Evolutionary conservation across 2,329 filamentous ascomycete species (phyloP).

Genomic region (Geoglossum cookeanum): DNA sequence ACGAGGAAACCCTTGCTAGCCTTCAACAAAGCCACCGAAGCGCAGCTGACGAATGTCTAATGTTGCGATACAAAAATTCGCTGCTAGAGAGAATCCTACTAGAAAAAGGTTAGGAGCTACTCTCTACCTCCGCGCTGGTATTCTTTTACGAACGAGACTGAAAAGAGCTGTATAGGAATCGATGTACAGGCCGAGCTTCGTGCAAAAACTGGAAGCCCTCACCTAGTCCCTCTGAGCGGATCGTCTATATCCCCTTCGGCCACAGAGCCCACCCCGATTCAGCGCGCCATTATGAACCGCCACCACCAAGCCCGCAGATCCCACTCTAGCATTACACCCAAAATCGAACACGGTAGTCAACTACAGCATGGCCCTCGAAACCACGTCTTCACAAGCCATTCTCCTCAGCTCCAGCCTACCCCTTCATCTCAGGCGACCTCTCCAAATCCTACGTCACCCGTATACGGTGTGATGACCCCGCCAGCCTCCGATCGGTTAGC

Average conservation of each 20-base stretch:
- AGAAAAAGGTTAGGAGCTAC: constrained; percentile 55
- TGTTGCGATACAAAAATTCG: constrained; percentile 98
- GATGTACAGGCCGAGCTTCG: constrained; percentile 93
- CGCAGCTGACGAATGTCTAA: constrained; percentile 89
- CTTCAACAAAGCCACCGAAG: constrained; percentile 86
- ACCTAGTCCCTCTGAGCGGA: constrained; percentile 38
- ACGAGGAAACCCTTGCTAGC: constrained; percentile 84
- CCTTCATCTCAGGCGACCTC: constrained; percentile 61
- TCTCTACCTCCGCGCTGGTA: background rate
- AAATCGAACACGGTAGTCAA: constrained; percentile 37
- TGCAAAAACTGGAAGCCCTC: constrained; percentile 77
- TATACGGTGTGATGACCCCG: constrained; percentile 42
- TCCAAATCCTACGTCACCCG: constrained; percentile 43
- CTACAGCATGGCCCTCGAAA: constrained; percentile 12
- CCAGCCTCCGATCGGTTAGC: constrained; percentile 36
- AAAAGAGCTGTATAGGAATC: constrained; percentile 41
- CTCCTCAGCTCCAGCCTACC: constrained; percentile 45
- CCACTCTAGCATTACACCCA: constrained; percentile 55
- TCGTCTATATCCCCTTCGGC: constrained; percentile 31
- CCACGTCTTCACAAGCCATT: background rate
- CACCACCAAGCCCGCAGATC: constrained; percentile 52
- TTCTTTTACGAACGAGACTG: background rate
- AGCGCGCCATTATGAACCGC: constrained; percentile 63
- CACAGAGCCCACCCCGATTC: constrained; percentile 60
- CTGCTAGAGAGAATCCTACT: constrained; percentile 84